These are phyloP conservation scores for Lenwebbia sp. DNA, from an alignment of 345 rosid genomes.

Conservation along the genomic window DNA sequence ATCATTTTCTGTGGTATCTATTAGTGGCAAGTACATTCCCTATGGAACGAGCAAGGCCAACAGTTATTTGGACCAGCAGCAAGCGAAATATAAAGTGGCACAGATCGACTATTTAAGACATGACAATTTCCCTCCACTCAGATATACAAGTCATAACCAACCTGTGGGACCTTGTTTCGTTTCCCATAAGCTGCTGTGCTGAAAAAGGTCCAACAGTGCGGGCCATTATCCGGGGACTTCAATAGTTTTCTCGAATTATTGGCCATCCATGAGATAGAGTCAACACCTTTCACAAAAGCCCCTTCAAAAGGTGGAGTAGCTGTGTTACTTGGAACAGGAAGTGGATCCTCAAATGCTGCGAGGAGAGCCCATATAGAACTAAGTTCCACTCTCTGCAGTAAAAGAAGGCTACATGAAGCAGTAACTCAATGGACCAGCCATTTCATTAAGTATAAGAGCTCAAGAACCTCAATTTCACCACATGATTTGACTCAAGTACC, in stretches of 20 bases:
- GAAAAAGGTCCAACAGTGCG: slow-evolving; percentile 80
- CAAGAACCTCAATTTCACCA: background rate
- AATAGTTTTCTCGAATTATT: slow-evolving; percentile 67
- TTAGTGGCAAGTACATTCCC: background rate
- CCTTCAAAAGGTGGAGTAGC: slow-evolving; percentile 50
- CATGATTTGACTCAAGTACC: slow-evolving; percentile 19
- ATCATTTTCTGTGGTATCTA: background rate
- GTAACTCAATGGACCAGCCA: background rate
- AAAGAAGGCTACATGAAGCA: background rate
- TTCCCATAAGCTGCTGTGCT: slow-evolving; percentile 77
- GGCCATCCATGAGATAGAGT: slow-evolving; percentile 89
- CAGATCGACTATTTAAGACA: background rate
- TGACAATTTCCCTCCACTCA: background rate
- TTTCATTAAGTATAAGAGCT: background rate
- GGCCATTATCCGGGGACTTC: slow-evolving; percentile 16
- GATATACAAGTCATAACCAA: slow-evolving; percentile 5
- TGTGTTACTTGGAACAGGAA: slow-evolving; percentile 29
- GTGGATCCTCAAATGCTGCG: slow-evolving; percentile 86
- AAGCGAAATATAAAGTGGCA: background rate
- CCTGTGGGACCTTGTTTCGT: slow-evolving; percentile 87
- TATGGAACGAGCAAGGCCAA: background rate
- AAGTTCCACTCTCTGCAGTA: slow-evolving; percentile 51
- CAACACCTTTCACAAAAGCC: slow-evolving; percentile 78
- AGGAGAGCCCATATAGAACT: slow-evolving; percentile 89
- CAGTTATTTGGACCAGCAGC: background rate